Conservation (phyloP, 192 early-diverging fungal genomes). For the Podila verticillata region DNA sequence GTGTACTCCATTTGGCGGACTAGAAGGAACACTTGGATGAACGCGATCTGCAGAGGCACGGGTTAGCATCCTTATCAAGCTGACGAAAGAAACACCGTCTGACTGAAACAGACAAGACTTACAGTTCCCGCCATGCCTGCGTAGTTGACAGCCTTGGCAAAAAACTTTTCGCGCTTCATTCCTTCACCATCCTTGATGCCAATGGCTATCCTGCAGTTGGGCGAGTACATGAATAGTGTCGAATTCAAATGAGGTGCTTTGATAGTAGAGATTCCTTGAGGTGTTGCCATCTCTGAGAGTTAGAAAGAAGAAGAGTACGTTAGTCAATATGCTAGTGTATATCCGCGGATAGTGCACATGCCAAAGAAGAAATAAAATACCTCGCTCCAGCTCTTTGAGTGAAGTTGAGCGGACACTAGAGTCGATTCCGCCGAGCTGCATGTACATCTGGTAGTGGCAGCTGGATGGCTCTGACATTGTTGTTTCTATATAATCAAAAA, state of each 20-base stretch:
- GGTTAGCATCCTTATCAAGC: neutral
- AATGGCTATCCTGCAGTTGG: slow-evolving; percentile 54
- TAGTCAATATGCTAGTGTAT: neutral
- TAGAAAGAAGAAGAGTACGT: neutral
- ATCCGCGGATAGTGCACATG: neutral
- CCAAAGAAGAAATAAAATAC: slow-evolving; percentile 10
- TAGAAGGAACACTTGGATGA: slow-evolving; percentile 55
- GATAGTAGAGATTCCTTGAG: slow-evolving; percentile 60
- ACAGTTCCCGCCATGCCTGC: slow-evolving; percentile 56
- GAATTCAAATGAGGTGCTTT: slow-evolving; percentile 51
- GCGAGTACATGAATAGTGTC: slow-evolving; percentile 57
- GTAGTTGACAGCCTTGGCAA: slow-evolving; percentile 59
- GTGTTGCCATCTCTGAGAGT: slow-evolving; percentile 55
- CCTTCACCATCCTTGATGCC: slow-evolving; percentile 46
- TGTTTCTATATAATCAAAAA: slow-evolving; percentile 27
- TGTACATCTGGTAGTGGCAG: slow-evolving; percentile 58
- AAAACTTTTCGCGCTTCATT: slow-evolving; percentile 63
- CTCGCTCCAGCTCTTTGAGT: slow-evolving; percentile 59
- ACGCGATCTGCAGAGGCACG: slow-evolving; percentile 14
- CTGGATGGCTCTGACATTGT: slow-evolving; percentile 19
- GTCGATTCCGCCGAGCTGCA: slow-evolving; percentile 57
- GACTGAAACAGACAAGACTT: neutral
- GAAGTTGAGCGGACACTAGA: slow-evolving; percentile 43
- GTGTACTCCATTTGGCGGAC: slow-evolving; percentile 74
- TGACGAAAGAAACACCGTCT: neutral